Evolutionary conservation across 805 yeast species (phyloP), one percentile per base, ranked within the genome.

Genomic region (Vanderwaltozyma verrucispora): DNA sequence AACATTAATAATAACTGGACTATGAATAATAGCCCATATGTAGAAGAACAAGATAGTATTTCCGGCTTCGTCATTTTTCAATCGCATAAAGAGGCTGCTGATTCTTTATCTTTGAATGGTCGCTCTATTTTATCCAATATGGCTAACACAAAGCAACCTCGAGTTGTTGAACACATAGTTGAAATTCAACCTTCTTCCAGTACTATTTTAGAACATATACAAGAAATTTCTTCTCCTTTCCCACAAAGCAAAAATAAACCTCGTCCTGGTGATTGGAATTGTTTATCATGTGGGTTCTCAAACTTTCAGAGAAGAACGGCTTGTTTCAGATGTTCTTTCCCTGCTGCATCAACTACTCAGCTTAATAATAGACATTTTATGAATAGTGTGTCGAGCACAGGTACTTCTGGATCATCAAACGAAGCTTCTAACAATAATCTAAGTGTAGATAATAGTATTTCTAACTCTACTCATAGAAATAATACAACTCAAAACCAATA

Each of bases 241-340:
- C 95, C 96, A 13, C 76, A 80, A 23, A 72, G 78, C 26, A 81
- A 85, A 47, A 87, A 88, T 60, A 71, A 92, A 50, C 95, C 95
- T 17, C 70, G 96, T 53, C 96, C 96, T 0, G 96, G 96, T 16
- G 96, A 88, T 57, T 88, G 96, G 96, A 84, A 83, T n/a, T 88
- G 96, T 60, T 95, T 95, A 19, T 78, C 88, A 6, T 88, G 96
- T 67, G 95, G 96, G 1, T 88, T 88, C 53, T 83, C 94, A 18
- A 88, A 88, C 60, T 88, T 88, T 63, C 96, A 88, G 62, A 74
- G 96, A 51, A 72, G 96, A 60, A 82, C 94, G 2, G 94, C 94
- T 2, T 88, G 96, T 60, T 86, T 88, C 68, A 70, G 96, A 45
- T 88, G 96, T 56, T 80, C 89, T 2, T 86, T 81, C 62, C 95